phyloP scores from a whole-genome alignment of 306 rosid species.

The Pachyrhizus erosus region DNA sequence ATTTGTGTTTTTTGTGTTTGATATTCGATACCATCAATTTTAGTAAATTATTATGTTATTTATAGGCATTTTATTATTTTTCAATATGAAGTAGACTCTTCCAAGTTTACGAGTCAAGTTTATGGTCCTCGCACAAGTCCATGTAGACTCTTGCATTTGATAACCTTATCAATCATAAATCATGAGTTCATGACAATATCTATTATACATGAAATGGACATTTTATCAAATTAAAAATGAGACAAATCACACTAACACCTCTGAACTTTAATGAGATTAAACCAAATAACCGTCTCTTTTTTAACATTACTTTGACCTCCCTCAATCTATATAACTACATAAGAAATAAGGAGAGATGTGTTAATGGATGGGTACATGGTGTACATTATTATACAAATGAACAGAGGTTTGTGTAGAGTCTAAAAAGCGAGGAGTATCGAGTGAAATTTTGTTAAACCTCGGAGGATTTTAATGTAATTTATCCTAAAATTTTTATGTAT shows the following conservation, averaged over 20 bases:
- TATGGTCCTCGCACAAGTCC: too few relatives aligned
- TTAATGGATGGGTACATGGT: not conserved
- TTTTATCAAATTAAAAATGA: not conserved
- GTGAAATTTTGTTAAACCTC: not conserved
- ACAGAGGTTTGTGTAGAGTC: not conserved
- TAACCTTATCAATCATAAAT: not conserved
- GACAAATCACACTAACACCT: not conserved
- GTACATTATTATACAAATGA: not conserved
- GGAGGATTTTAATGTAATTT: not conserved
- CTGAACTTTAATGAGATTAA: not conserved
- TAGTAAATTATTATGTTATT: too few relatives aligned
- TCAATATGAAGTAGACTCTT: too few relatives aligned
- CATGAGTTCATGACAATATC: conserved; percentile 23
- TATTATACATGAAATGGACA: not conserved
- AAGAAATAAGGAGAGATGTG: not conserved
- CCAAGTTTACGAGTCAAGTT: too few relatives aligned
- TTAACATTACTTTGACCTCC: not conserved
- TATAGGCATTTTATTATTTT: too few relatives aligned
- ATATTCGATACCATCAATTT: too few relatives aligned
- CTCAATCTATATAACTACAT: not conserved
- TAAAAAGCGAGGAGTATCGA: not conserved
- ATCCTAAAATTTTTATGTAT: conserved; percentile 3
- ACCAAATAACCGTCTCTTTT: not conserved
- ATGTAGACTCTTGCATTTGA: too few relatives aligned
- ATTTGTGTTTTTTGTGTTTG: too few relatives aligned